Base-by-base conservation (phyloP, 768 basidiomycete species). In the Amanita rimosa region DNA sequence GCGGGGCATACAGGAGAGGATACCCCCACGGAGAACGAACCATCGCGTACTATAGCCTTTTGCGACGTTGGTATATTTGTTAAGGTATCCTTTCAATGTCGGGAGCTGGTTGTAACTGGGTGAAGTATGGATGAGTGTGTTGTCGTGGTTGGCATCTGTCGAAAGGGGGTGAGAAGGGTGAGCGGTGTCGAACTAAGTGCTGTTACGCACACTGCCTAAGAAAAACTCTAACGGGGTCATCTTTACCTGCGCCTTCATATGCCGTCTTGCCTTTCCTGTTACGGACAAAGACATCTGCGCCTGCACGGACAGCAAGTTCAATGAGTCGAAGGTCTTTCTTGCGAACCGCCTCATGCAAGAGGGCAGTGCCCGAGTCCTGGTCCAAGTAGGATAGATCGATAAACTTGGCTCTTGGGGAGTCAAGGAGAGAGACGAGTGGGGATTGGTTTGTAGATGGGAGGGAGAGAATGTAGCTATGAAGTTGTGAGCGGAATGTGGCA, bases 1-100 rank as follows among this genome's bases (percentile, higher is more conserved):
- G 19, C 44, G 13, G 29, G 1, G 75, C 85, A 21, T 60, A 88
- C 89, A 92, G 14, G 86, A 89, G n/a, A 94, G 62, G 21, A 86
- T 70, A 0, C 91, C 93, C 47, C 84, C 77, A 57, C 87, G 83
- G 16, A 96, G 74, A 0, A 95, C 89, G 58, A 97, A 95, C 91
- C 92, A 96, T 1, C 93, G 73, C 0, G 86, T 85, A 51, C 80
- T 82, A 60, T 92, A 95, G 0, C 94, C 93, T 55, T 80, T 83
- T 0, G 90, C 89, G 34, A 96, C 87, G 56, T 96, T 97, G 1
- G 85, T 82, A 60, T 93, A 96, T 62, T 97, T 97, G 63, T 87
- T 90, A 16, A 91, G 67, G 58, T 90, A 90, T 0, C 88, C 90
- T 53, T 77, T 81, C 49, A 89, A 63, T 2, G 71, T 62, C 0